A percentile compares a stretch with the other conserved stretches of the same genome.
These are phyloP conservation scores for Zanthoxylum bungeanum DNA, from an alignment of 345 rosid species.

Conservation along the genomic window DNA sequence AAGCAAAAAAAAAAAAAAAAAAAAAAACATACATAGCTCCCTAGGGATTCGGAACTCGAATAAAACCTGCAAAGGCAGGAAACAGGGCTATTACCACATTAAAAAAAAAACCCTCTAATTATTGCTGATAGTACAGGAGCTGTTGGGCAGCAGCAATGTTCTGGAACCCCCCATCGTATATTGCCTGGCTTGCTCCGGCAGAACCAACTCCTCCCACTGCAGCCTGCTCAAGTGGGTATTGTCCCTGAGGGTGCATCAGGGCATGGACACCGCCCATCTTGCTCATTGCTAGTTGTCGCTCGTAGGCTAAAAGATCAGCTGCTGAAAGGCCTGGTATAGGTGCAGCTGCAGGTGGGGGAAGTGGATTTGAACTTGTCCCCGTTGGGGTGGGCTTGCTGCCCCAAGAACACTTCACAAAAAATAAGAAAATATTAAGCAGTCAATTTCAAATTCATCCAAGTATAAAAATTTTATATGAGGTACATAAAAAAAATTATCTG, in stretches of 20 bases:
- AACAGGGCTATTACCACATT: slow-evolving; percentile 19
- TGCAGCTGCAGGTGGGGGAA: slow-evolving; percentile 77
- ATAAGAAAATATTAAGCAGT: neutral
- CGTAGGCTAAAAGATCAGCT: slow-evolving; percentile 68
- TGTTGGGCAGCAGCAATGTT: slow-evolving; percentile 85
- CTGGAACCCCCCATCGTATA: slow-evolving; percentile 88
- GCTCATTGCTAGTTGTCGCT: slow-evolving; percentile 71
- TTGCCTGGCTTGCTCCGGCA: slow-evolving; percentile 87
- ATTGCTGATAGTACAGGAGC: slow-evolving; percentile 88
- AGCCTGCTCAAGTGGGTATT: slow-evolving; percentile 78
- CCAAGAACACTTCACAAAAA: slow-evolving; percentile 74
- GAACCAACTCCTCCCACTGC: slow-evolving; percentile 82
- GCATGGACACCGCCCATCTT: slow-evolving; percentile 85
- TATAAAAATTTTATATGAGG: neutral
- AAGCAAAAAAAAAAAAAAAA: too few species aligned
- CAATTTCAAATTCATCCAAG: neutral
- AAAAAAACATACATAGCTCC: slow-evolving; percentile 18
- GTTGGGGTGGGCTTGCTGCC: slow-evolving; percentile 92
- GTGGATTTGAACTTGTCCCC: slow-evolving; percentile 89
- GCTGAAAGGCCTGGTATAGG: slow-evolving; percentile 68
- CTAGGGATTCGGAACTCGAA: slow-evolving; percentile 23
- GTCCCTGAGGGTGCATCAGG: slow-evolving; percentile 79
- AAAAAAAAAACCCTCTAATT: slow-evolving; percentile 15
- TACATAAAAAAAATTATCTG: neutral
- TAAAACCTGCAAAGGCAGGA: slow-evolving; percentile 37